Evolutionary conservation across 2,329 filamentous ascomycete genomes (phyloP), one percentile per base, ranked within the genome.

Genomic region (Exophiala mesophila): DNA sequence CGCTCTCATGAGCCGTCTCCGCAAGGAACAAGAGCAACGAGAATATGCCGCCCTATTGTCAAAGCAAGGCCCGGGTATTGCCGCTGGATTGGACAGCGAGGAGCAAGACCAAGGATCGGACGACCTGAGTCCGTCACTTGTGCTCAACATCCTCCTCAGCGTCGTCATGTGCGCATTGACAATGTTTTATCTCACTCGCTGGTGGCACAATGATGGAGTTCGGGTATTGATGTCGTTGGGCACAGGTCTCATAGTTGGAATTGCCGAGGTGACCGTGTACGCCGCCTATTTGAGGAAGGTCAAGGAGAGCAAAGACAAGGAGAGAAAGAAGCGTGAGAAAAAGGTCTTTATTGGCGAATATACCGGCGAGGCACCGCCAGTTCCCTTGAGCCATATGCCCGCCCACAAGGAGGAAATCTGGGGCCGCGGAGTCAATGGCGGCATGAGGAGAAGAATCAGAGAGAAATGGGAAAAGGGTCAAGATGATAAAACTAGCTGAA

Each of bases 101-200:
- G 23, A 26, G 23, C 7, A 26, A 26, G 23, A 26, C 7, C 7
- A 26, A 26, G 23, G 12, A 6, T 26, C 23, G 12, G 65, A 68
- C 40, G 57, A 61, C 9, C 57, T 71, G 30, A 66, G 63, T 2
- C 65, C 68, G 0, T 67, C 65, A 30, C 71, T 97, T 5, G 88
- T 97, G 38, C 74, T 94, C 57, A 98, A 97, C 62, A 88, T 97
- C 37, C 68, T 96, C 28, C 73, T 95, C 39, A 94, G 87, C 38
- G 85, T 96, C 39, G 69, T 90, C 2, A 86, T 89, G 32, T 71
- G 69, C n/a, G 69, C 68, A 17, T 66, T 67, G 40, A 65, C 66
- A 19, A 64, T 68, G 3, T 73, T 68, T 49, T 68, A 66, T 61
- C 62, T 64, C 8, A 55, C 55, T 3, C 34, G 52, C 12, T 56